phyloP scores from a whole-genome alignment of 306 rosid genomes.

The Mimosa bimucronata region DNA sequence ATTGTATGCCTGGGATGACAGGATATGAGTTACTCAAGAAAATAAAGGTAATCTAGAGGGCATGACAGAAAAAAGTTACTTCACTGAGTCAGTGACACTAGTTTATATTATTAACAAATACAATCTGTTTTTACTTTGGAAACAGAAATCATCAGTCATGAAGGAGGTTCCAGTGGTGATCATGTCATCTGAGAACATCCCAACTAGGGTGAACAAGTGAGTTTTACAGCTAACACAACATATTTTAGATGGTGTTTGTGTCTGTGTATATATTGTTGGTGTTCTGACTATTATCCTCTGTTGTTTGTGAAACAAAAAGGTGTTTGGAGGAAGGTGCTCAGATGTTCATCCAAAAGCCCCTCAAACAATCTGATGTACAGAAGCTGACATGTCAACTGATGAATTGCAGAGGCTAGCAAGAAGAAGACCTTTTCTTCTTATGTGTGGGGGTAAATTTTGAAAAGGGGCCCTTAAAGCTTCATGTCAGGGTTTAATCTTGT shows the following conservation, averaged over 20 bases:
- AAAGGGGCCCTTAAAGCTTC: constrained; percentile 7
- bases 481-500: constrained; percentile 14
- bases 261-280: not conserved
- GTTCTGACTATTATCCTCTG: constrained; percentile 1
- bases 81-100: not conserved
- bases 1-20: constrained; percentile 97
- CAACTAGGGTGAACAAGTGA: constrained; percentile 79
- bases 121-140: not conserved
- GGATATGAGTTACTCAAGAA: constrained; percentile 93
- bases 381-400: constrained; percentile 70
- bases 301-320: constrained; percentile 50
- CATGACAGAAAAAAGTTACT: not conserved
- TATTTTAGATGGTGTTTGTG: not conserved
- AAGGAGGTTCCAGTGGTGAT: constrained; percentile 94
- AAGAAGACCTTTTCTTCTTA: not conserved
- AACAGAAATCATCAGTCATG: constrained; percentile 79
- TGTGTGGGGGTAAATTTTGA: not conserved
- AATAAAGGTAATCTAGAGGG: constrained; percentile 62
- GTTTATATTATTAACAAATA: not conserved
- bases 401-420: constrained; percentile 58
- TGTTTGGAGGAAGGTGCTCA: constrained; percentile 96
- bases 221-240: not conserved
- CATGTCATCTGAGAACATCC: constrained; percentile 91
- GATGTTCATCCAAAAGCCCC: constrained; percentile 88
- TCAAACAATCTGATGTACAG: constrained; percentile 81